A percentile compares a stretch with the other conserved stretches of the same genome.
Evolutionary conservation across 495 filamentous ascomycete genomes (phyloP).

Genomic region (Xylaria nigripes): DNA sequence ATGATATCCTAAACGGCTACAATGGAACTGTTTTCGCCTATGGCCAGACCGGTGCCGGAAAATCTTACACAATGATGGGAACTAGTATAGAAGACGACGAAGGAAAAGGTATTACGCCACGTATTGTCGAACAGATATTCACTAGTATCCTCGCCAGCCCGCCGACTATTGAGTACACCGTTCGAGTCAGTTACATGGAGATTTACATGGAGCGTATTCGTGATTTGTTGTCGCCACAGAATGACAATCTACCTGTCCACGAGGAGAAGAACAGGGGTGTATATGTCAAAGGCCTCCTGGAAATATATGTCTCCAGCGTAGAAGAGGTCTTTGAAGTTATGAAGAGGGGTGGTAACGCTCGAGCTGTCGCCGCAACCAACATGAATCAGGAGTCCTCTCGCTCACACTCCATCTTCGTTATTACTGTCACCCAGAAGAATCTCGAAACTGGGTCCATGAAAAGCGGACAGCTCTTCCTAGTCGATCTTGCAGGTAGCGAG

Average conservation of each 20-base stretch:
- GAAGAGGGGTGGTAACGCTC: slow-evolving; percentile 78
- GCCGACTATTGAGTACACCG: slow-evolving; percentile 93
- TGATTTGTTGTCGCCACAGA: slow-evolving; percentile 81
- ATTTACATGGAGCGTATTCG: slow-evolving; percentile 99
- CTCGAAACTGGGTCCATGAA: slow-evolving; percentile 93
- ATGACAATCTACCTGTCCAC: slow-evolving; percentile 94
- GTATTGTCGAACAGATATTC: slow-evolving; percentile 98
- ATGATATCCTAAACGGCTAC: slow-evolving; percentile 97
- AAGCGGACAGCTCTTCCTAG: slow-evolving; percentile 91
- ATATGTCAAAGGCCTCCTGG: slow-evolving; percentile 91
- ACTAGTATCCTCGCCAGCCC: slow-evolving; percentile 84
- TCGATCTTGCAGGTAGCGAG: slow-evolving; percentile 95
- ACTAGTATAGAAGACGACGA: slow-evolving; percentile 87
- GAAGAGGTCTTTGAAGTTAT: slow-evolving; percentile 96
- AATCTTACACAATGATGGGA: slow-evolving; percentile 99
- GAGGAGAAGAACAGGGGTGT: slow-evolving; percentile 95
- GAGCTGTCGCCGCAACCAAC: slow-evolving; percentile 96
- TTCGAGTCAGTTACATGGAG: slow-evolving; percentile 98
- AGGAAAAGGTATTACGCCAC: slow-evolving; percentile 87
- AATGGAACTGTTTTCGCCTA: slow-evolving; percentile 99
- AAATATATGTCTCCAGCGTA: slow-evolving; percentile 93
- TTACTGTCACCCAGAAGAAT: slow-evolving; percentile 96
- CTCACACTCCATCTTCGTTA: slow-evolving; percentile 96
- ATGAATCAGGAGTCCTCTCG: slow-evolving; percentile 99
- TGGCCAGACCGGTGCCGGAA: slow-evolving; percentile 95